Evolutionary conservation across 371 early-diverging fungal genomes (phyloP).

Genomic region (Rhizopus stolonifer): DNA sequence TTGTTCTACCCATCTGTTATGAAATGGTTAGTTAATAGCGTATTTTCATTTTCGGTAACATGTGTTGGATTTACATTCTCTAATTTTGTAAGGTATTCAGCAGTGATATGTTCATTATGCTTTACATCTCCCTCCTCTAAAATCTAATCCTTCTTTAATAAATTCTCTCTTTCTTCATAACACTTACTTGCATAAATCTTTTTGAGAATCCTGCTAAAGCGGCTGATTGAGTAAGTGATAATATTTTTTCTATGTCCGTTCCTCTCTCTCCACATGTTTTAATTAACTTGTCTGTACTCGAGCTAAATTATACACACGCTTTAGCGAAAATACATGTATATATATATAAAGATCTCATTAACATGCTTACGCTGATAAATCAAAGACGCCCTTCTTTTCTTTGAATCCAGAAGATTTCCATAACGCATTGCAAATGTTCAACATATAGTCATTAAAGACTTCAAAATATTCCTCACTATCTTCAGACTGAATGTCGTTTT

Average conservation of each 20-base stretch:
- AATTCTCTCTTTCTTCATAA: neutral
- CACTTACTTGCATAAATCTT: constrained; percentile 36
- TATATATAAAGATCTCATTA: too few relatives aligned
- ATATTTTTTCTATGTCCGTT: constrained; percentile 27
- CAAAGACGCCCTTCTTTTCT: constrained; percentile 38
- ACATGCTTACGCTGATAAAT: constrained; percentile 48
- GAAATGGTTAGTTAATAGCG: neutral
- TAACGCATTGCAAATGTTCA: constrained; percentile 57
- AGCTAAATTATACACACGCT: constrained; percentile 6
- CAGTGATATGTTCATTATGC: constrained; percentile 29
- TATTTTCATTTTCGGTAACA: neutral
- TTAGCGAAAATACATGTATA: constrained; percentile 1
- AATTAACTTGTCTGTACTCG: constrained; percentile 26
- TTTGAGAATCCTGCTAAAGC: constrained; percentile 47
- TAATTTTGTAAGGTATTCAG: constrained; percentile 2
- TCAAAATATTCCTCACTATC: constrained; percentile 48
- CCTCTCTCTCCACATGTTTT: constrained; percentile 34
- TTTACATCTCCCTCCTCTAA: constrained; percentile 12
- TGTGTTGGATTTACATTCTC: constrained; percentile 32
- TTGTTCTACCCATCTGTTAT: constrained; percentile 35
- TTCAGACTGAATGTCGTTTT: constrained; percentile 27
- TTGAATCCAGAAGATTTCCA: constrained; percentile 52
- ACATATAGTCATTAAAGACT: constrained; percentile 57
- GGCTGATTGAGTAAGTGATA: constrained; percentile 51
- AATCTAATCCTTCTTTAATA: neutral